Base-by-base conservation (phyloP, 768 basidiomycete genomes). In the Boletus sp. region DNA sequence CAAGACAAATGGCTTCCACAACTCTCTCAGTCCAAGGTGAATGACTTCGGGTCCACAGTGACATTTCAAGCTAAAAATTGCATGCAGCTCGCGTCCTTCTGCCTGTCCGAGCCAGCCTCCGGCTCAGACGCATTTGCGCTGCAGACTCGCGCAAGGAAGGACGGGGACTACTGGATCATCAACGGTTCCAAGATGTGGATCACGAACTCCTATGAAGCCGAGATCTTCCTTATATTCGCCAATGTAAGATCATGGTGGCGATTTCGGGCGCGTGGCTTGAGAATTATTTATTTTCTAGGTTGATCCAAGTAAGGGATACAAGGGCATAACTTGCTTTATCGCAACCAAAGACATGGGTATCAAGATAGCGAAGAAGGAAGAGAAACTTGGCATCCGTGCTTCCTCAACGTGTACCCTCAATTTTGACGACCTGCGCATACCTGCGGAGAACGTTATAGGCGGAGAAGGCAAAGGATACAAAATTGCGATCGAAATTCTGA, bases 131-230 rank as follows among this genome's bases (percentile, higher is more conserved):
- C 97, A 1, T 99, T 99, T 70, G 94, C 96, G 0, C 78, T 99
- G 35, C 92, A 96, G 71, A 94, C 97, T 1, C 89, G 90, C 11
- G 96, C 97, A 15, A 87, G 80, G 70, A 91, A 89, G 72, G 87
- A 92, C 46, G 94, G 92, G 17, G 84, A 89, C 64, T 71, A 87
- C 71, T 98, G 89, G 83, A 76, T 94, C 32, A 71, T 99, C 52
- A 95, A 94, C 64, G 97, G 97, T n/a, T 92, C 92, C 54, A 99
- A 99, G 79, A 95, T 96, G 94, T 97, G 94, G 94, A 97, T 98
- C 57, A 96, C 94, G 28, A 98, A 98, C 74, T 95, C 94, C 1
- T 82, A 85, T 56, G 93, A 95, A 73, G 94, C 93, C 1, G 91
- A 94, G 46, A 80, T 95, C 40, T 91, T 90, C 78, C 86, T 96